Conservation (phyloP, 192 early-diverging fungal species). For the Gorgonomyces haynaldii region DNA sequence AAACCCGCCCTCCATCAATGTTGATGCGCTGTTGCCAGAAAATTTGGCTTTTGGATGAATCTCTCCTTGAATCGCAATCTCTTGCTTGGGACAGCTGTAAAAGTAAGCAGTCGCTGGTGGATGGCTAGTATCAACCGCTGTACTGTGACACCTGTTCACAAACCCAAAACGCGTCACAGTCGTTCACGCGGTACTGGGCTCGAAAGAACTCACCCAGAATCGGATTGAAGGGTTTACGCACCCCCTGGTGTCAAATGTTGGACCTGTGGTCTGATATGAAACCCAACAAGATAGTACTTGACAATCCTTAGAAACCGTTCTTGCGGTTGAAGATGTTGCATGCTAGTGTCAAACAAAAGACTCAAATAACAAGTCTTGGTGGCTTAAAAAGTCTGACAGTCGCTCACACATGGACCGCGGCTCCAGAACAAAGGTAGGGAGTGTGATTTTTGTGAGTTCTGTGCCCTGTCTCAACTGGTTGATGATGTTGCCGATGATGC, state of each 20-base stretch:
- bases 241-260: slow-evolving; percentile 83
- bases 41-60: slow-evolving; percentile 78
- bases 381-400: slow-evolving; percentile 92
- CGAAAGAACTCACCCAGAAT: slow-evolving; percentile 80
- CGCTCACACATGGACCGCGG: slow-evolving; percentile 87
- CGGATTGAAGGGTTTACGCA: slow-evolving; percentile 80
- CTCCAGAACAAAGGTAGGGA: slow-evolving; percentile 92
- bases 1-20: slow-evolving; percentile 68
- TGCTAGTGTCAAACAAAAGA: slow-evolving; percentile 22
- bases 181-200: slow-evolving; percentile 37
- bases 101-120: slow-evolving; percentile 77
- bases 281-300: slow-evolving; percentile 77
- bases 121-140: too few species aligned
- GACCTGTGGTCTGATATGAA: slow-evolving; percentile 90
- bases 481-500: slow-evolving; percentile 80
- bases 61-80: slow-evolving; percentile 67
- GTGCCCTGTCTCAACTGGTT: slow-evolving; percentile 75
- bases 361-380: slow-evolving; percentile 69
- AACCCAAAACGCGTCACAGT: slow-evolving; percentile 55
- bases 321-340: slow-evolving; percentile 41
- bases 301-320: slow-evolving; percentile 73
- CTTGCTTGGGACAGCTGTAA: slow-evolving; percentile 71
- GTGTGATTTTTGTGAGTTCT: slow-evolving; percentile 85
- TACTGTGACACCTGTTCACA: slow-evolving; percentile 86
- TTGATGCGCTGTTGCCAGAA: slow-evolving; percentile 80